Evolutionary conservation across 768 basidiomycete species (phyloP).

Genomic region (Astraeus odoratus): DNA sequence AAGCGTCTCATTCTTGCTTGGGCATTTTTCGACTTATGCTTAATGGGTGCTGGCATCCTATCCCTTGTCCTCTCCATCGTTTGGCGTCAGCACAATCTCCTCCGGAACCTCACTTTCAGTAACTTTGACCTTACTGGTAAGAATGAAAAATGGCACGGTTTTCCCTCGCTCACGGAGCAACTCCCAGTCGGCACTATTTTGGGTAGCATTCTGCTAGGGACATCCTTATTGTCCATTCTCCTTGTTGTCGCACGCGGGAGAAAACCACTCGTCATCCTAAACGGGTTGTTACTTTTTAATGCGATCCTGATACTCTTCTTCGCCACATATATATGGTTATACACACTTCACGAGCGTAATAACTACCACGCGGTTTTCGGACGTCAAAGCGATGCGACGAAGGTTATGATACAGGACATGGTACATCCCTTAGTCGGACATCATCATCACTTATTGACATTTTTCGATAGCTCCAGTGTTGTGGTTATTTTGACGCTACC

Average conservation of each 20-base stretch:
- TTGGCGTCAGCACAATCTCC: conserved; percentile 61
- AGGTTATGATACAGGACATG: conserved; percentile 63
- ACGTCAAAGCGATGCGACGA: conserved; percentile 35
- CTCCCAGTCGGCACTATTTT: conserved; percentile 59
- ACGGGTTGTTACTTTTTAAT: conserved; percentile 66
- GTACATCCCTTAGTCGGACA: conserved; percentile 32
- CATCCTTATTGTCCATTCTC: conserved; percentile 63
- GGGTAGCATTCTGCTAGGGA: conserved; percentile 59
- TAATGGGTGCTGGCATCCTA: conserved; percentile 65
- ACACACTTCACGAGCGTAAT: conserved; percentile 61
- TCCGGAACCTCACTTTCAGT: conserved; percentile 69
- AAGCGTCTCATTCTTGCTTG: conserved; percentile 63
- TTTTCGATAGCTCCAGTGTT: conserved; percentile 62
- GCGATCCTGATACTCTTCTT: conserved; percentile 52
- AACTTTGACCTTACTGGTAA: conserved; percentile 52
- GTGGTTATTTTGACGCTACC: conserved; percentile 75
- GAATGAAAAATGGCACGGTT: conserved; percentile 13
- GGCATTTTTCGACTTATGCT: conserved; percentile 61
- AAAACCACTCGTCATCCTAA: conserved; percentile 65
- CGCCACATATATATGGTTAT: conserved; percentile 78
- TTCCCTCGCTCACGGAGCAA: not conserved
- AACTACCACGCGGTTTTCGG: conserved; percentile 60
- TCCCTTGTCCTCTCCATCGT: conserved; percentile 61
- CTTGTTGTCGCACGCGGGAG: conserved; percentile 68
- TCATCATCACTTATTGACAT: not conserved